A percentile compares a stretch with the other conserved stretches of the same genome.
Evolutionary conservation across 1,284 basidiomycete species (phyloP).

Genomic region (Tylopilus sp.): DNA sequence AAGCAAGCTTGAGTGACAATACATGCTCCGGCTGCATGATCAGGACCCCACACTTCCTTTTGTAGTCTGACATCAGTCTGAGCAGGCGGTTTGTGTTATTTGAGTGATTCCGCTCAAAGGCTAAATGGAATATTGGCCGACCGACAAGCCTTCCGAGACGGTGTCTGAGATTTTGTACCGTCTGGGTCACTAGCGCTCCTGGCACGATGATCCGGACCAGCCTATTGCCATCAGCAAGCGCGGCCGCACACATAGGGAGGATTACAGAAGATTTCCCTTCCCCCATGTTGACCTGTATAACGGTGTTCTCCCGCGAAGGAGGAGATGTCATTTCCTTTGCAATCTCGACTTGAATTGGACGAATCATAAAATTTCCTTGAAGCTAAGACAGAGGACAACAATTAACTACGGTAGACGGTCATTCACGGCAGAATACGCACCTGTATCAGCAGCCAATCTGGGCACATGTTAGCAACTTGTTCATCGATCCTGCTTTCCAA

Average conservation of each 20-base stretch:
- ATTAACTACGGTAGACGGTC: too few relatives aligned
- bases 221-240: slow-evolving; percentile 52
- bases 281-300: slow-evolving; percentile 67
- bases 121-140: slow-evolving; percentile 58
- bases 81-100: slow-evolving; percentile 32
- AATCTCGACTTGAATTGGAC: slow-evolving; percentile 52
- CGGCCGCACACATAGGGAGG: slow-evolving; percentile 53
- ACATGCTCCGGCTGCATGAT: slow-evolving; percentile 64
- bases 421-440: too few relatives aligned
- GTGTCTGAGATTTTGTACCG: slow-evolving; percentile 60
- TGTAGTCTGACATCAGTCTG: slow-evolving; percentile 46
- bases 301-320: slow-evolving; percentile 43
- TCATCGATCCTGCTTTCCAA: too few relatives aligned
- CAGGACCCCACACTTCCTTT: slow-evolving; percentile 51
- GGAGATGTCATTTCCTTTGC: slow-evolving; percentile 61
- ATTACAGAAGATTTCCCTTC: slow-evolving; percentile 69
- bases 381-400: slow-evolving; percentile 41
- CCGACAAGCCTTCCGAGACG: slow-evolving; percentile 56
- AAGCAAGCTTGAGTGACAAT: slow-evolving; percentile 60
- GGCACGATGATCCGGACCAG: slow-evolving; percentile 60
- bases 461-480: too few relatives aligned
- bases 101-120: slow-evolving; percentile 55
- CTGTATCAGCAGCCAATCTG: too few relatives aligned
- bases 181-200: slow-evolving; percentile 50
- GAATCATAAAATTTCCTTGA: slow-evolving; percentile 54